Evolutionary conservation across 306 rosid genomes (phyloP).

Genomic region (Quillaja saponaria): DNA sequence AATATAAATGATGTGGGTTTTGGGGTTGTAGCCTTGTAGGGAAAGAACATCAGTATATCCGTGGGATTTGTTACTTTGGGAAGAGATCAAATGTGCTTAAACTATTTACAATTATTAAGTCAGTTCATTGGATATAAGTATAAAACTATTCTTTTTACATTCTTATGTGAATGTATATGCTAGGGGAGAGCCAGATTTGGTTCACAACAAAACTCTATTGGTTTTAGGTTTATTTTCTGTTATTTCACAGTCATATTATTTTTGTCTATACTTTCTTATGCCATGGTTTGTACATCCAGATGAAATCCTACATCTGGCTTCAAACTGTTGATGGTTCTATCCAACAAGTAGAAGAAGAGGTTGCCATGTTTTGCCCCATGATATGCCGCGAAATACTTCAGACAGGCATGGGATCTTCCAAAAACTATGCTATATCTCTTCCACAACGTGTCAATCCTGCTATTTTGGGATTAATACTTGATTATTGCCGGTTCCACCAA

Average conservation of each 20-base stretch:
- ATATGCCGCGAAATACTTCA: slow-evolving; percentile 77
- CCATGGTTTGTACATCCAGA: slow-evolving; percentile 48
- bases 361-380: slow-evolving; percentile 94
- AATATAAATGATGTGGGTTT: too few species aligned
- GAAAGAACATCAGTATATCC: too few species aligned
- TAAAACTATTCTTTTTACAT: neutral
- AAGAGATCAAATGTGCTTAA: too few species aligned
- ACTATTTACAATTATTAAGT: too few species aligned
- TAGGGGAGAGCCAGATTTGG: neutral
- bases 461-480: slow-evolving; percentile 76
- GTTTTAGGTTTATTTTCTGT: slow-evolving; percentile 15
- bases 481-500: slow-evolving; percentile 85
- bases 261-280: slow-evolving; percentile 11
- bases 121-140: neutral
- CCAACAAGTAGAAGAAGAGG: slow-evolving; percentile 92
- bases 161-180: neutral
- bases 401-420: slow-evolving; percentile 85
- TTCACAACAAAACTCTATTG: neutral
- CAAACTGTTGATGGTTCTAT: slow-evolving; percentile 84
- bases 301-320: slow-evolving; percentile 89
- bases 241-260: slow-evolving; percentile 6
- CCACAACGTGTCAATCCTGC: slow-evolving; percentile 83
- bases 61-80: too few species aligned
- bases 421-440: slow-evolving; percentile 77
- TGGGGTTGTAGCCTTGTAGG: too few species aligned